These are phyloP conservation scores for Pelargonium australe DNA, from an alignment of 441 rosid species.

Conservation along the genomic window DNA sequence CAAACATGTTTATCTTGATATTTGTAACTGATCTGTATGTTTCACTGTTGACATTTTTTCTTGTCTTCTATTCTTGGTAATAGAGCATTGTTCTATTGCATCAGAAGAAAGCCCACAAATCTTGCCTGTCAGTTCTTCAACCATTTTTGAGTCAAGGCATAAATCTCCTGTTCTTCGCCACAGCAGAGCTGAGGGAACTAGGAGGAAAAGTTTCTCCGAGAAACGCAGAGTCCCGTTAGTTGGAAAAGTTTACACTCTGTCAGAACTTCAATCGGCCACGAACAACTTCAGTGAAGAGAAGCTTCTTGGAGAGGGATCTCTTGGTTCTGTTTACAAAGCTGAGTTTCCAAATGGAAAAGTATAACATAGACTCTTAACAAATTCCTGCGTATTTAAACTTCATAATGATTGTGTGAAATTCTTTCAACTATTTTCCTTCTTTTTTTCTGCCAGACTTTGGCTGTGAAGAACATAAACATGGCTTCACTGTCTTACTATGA, in stretches of 20 bases:
- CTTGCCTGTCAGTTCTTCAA: constrained; percentile 38
- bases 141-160: constrained; percentile 29
- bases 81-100: constrained; percentile 34
- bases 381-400: constrained; percentile 14
- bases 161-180: constrained; percentile 28
- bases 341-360: constrained; percentile 74
- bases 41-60: constrained; percentile 5
- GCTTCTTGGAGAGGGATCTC: constrained; percentile 77
- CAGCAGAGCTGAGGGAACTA: constrained; percentile 33
- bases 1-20: background rate
- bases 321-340: constrained; percentile 89
- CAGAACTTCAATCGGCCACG: constrained; percentile 76
- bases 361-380: constrained; percentile 9
- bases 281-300: constrained; percentile 68
- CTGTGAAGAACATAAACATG: constrained; percentile 67
- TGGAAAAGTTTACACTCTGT: constrained; percentile 52
- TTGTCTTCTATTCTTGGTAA: constrained; percentile 14
- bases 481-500: constrained; percentile 67
- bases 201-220: constrained; percentile 49
- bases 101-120: constrained; percentile 46
- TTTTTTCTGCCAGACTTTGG: constrained; percentile 45
- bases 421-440: background rate
- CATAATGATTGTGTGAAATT: background rate
- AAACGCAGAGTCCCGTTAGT: constrained; percentile 38
- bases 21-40: background rate